Conservation (phyloP, 768 basidiomycete species). For the Leccinellum rugosiceps region DNA sequence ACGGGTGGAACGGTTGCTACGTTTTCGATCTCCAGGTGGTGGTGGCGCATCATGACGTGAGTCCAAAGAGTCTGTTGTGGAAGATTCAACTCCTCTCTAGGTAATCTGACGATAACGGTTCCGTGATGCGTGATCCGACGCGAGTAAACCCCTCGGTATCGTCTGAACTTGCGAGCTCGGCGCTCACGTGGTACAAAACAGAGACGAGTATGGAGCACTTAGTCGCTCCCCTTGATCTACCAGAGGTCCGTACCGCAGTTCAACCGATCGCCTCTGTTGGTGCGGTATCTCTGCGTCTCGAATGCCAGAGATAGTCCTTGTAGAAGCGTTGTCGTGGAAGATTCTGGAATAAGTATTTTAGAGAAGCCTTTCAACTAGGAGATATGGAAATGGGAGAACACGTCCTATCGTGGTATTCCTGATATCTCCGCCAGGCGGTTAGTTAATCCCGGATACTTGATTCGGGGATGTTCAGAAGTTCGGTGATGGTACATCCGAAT, state of each 20-base stretch:
- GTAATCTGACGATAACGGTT: slow-evolving; percentile 44
- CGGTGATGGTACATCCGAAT: slow-evolving; percentile 95
- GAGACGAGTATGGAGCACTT: neutral
- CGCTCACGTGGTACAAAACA: slow-evolving; percentile 58
- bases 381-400: slow-evolving; percentile 2
- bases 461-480: slow-evolving; percentile 94
- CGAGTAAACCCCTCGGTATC: slow-evolving; percentile 47
- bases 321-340: slow-evolving; percentile 85
- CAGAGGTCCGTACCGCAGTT: slow-evolving; percentile 42
- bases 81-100: slow-evolving; percentile 38
- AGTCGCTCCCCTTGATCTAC: neutral
- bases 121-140: slow-evolving; percentile 30
- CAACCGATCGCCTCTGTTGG: slow-evolving; percentile 83
- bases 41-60: slow-evolving; percentile 38
- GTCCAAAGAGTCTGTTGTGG: slow-evolving; percentile 29
- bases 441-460: neutral
- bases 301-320: slow-evolving; percentile 86
- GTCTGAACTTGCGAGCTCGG: slow-evolving; percentile 75
- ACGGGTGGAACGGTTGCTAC: slow-evolving; percentile 43
- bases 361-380: slow-evolving; percentile 71
- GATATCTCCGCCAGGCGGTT: slow-evolving; percentile 59
- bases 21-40: slow-evolving; percentile 52
- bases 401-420: slow-evolving; percentile 82
- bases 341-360: slow-evolving; percentile 66
- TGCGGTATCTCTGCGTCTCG: slow-evolving; percentile 72